Evolutionary conservation across 2,329 filamentous ascomycete species (phyloP).

Genomic region (Mycocentrospora acerina): DNA sequence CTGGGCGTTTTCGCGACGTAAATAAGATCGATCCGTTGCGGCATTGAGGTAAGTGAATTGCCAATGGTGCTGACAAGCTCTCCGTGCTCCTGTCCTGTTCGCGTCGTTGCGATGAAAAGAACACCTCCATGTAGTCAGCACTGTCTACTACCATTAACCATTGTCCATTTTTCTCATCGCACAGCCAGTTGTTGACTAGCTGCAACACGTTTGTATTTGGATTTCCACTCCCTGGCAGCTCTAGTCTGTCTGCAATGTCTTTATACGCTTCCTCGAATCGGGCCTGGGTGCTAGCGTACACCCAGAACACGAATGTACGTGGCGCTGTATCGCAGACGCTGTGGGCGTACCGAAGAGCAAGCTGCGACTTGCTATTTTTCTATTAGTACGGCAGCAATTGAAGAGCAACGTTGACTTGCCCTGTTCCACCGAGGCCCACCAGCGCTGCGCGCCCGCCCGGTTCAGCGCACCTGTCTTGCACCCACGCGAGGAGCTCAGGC

Average conservation of each 20-base stretch:
- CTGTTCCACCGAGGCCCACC: constrained; percentile 31
- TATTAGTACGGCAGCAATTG: neutral
- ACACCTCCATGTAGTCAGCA: constrained; percentile 9
- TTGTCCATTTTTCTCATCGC: constrained; percentile 9
- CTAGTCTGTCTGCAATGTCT: constrained; percentile 12
- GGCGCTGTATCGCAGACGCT: constrained; percentile 13
- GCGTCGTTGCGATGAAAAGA: constrained; percentile 2
- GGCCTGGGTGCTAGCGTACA: constrained; percentile 20
- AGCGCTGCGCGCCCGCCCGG: constrained; percentile 30
- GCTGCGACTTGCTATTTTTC: constrained; percentile 8
- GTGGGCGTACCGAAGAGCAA: constrained; percentile 26
- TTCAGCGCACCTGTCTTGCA: constrained; percentile 35
- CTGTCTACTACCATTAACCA: constrained; percentile 20
- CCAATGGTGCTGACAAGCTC: too few species aligned
- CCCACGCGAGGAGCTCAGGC: constrained; percentile 20
- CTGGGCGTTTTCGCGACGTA: too few species aligned
- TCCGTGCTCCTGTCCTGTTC: too few species aligned
- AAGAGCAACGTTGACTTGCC: constrained; percentile 1
- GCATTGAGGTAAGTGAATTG: too few species aligned
- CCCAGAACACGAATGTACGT: constrained; percentile 19
- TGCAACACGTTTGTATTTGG: constrained; percentile 10
- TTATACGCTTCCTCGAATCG: constrained; percentile 13
- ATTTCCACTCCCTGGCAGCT: constrained; percentile 10
- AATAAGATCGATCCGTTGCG: too few species aligned
- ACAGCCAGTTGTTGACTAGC: constrained; percentile 15